Conservation (phyloP, 192 early-diverging fungal genomes). For the Coemansia sp. region DNA sequence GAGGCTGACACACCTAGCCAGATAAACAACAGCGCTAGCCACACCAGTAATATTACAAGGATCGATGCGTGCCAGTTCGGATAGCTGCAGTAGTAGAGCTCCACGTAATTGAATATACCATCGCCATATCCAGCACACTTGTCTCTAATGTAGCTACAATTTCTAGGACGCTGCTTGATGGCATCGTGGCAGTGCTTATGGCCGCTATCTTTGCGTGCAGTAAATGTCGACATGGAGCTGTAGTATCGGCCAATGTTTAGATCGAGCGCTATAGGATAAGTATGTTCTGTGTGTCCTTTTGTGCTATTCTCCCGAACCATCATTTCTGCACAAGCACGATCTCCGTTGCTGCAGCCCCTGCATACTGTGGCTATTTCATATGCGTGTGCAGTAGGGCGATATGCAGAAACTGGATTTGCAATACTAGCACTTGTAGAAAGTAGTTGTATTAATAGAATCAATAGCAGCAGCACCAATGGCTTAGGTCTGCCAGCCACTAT, state of each 20-base stretch:
- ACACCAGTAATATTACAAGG: conserved; percentile 59
- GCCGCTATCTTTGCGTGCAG: neutral
- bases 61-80: conserved; percentile 11
- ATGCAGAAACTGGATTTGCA: neutral
- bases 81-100: conserved; percentile 54
- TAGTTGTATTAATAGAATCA: neutral
- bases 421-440: neutral
- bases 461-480: neutral
- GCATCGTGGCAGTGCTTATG: conserved; percentile 36
- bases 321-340: neutral
- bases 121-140: conserved; percentile 65
- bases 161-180: conserved; percentile 56
- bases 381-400: neutral
- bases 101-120: conserved; percentile 57
- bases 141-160: conserved; percentile 62
- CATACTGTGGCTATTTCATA: neutral
- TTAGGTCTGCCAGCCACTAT: neutral
- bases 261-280: neutral
- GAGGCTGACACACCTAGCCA: conserved; percentile 78
- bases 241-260: neutral
- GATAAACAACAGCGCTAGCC: conserved; percentile 73
- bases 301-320: neutral
- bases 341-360: neutral
- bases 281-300: neutral
- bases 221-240: neutral